Percentiles rank a stretch among this genome's conserved stretches.
Conservation (phyloP, 192 early-diverging fungal genomes). For the Coemansia javaensis region DNA sequence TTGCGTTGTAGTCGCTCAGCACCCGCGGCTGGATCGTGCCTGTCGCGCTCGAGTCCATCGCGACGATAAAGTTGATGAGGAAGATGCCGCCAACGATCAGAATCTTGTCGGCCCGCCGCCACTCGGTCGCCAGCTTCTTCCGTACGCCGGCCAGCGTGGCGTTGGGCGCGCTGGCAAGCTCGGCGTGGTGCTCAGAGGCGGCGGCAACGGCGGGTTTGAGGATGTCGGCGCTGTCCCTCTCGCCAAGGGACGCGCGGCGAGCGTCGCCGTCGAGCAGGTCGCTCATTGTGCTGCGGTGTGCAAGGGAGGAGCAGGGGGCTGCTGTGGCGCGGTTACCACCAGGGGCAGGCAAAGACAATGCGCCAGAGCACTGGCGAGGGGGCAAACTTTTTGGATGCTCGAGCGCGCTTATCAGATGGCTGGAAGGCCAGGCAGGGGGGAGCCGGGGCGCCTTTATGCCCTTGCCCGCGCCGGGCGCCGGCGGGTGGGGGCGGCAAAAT, state of each 20-base stretch:
- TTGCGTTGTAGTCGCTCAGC: constrained; percentile 37
- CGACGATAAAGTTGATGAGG: constrained; percentile 41
- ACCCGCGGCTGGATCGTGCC: constrained; percentile 27
- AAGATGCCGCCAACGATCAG: constrained; percentile 35
- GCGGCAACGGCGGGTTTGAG: not conserved
- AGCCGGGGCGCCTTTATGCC: too few species aligned
- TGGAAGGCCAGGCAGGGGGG: too few species aligned
- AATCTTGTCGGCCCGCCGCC: constrained; percentile 28
- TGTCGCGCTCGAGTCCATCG: constrained; percentile 37
- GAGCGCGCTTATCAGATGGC: too few species aligned
- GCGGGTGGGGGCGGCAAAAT: too few species aligned
- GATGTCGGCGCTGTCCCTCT: not conserved
- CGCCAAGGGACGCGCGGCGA: not conserved
- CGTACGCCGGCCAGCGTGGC: constrained; percentile 38
- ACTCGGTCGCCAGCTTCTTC: constrained; percentile 48
- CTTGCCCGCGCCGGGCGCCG: too few species aligned
- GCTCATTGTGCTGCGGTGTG: too few species aligned
- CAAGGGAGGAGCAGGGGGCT: too few species aligned
- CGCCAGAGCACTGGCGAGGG: too few species aligned
- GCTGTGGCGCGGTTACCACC: too few species aligned
- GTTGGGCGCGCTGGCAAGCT: constrained; percentile 8
- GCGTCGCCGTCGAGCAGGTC: too few species aligned
- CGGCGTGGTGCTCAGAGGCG: not conserved
- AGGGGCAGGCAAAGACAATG: too few species aligned
- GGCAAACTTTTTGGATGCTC: too few species aligned